Base-by-base conservation (phyloP, 371 early-diverging fungal species). In the Hamiltosporidium tvaerminnensis region DNA sequence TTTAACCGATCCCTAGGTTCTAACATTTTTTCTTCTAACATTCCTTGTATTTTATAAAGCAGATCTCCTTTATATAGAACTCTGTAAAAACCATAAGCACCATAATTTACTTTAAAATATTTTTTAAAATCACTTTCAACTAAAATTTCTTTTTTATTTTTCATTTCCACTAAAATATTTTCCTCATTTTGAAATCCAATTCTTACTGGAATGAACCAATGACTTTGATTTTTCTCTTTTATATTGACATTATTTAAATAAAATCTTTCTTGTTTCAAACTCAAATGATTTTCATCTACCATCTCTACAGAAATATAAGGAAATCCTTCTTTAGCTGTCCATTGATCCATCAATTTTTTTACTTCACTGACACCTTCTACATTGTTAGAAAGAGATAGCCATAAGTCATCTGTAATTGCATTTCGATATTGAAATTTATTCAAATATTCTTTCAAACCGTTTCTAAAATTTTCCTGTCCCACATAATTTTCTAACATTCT, bases 291-390 rank as follows among this genome's bases (percentile, higher is more conserved):
- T 5, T 14, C 44, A 14, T 44, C 44, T n/a, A n/a, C n/a, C 14
- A 7, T 14, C 44, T 44, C 30, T n/a, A 65, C 44, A 16, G 9
- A 31, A 53, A 64, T 36, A 12, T 23, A 30, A 67, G 82, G 79
- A 76, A 82, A 82, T 12, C 92, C 94, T 36, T 83, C 81, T 63
- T 84, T 77, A n/a, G 81, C 76, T 2, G 90, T 90, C 95, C 95
- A 92, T 37, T 81, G 63, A 47, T 81, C 75, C 89, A 91, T 89
- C 63, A 91, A 82, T 55, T 82, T 68, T 1, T 77, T 78, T 23
- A 90, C 86, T 62, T 86, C 82, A 2, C 80, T 69, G n/a, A n/a
- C n/a, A 37, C 84, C 84, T 32, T 84, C 83, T n/a, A 82, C 81
- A 31, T 78, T 83, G n/a, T n/a, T n/a, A 37, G 80, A 69, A 36